phyloP scores from a whole-genome alignment of 2,329 filamentous ascomycete species.

The Apiospora hydei region DNA sequence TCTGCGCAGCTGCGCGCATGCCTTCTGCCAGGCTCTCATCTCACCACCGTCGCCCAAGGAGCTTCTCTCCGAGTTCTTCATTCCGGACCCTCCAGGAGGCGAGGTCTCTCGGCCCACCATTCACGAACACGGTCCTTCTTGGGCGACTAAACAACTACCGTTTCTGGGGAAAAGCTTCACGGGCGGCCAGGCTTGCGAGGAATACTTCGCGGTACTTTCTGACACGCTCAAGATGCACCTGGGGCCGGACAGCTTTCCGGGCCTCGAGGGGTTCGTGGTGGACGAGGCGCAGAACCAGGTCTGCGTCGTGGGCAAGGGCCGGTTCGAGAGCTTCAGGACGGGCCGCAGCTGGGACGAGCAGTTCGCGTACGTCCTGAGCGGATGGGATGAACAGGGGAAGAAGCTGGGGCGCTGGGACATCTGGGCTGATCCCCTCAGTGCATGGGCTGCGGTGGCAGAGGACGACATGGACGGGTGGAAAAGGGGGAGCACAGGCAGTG shows the following conservation, averaged over 20 bases:
- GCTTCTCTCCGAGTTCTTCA: conserved; percentile 27
- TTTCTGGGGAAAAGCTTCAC: conserved; percentile 27
- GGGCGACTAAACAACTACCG: conserved; percentile 22
- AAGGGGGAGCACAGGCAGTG: conserved; percentile 25
- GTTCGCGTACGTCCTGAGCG: conserved; percentile 28
- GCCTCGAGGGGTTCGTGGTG: conserved; percentile 26
- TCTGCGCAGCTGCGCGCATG: conserved; percentile 27
- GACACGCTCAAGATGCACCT: conserved; percentile 27
- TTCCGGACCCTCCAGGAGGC: conserved; percentile 20
- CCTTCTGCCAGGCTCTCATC: conserved; percentile 27
- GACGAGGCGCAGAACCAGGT: conserved; percentile 24
- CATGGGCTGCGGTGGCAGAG: conserved; percentile 27
- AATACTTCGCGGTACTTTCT: conserved; percentile 26
- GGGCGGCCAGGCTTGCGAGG: conserved; percentile 22
- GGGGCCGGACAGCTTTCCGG: conserved; percentile 26
- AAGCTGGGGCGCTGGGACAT: conserved; percentile 26
- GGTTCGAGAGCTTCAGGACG: conserved; percentile 28
- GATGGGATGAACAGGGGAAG: conserved; percentile 26
- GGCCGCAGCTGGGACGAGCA: conserved; percentile 30
- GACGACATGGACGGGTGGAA: conserved; percentile 27
- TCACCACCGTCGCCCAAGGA: conserved; percentile 23
- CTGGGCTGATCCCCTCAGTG: conserved; percentile 29
- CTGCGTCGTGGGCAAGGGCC: conserved; percentile 26
- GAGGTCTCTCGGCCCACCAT: conserved; percentile 23
- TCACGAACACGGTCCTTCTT: conserved; percentile 27